Conservation (phyloP, 208 protist genomes). For the Trypanosoma rangeli region DNA sequence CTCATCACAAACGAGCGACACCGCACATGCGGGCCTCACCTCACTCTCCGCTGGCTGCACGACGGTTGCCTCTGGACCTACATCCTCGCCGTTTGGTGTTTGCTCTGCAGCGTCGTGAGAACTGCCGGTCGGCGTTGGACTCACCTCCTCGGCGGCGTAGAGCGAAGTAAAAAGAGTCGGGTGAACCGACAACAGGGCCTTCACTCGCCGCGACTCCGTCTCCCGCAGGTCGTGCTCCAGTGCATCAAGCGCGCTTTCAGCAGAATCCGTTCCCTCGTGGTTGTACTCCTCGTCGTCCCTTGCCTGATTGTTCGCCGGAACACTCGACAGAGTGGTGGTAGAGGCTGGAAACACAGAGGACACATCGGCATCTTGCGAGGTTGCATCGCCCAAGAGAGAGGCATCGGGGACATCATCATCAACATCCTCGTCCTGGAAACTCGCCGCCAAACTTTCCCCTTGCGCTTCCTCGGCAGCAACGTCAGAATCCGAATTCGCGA, state of each 20-base stretch:
- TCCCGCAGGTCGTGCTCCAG: conserved; percentile 49
- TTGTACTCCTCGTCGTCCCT: background rate
- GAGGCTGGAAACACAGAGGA: conserved; percentile 23
- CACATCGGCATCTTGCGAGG: conserved; percentile 23
- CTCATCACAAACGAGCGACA: background rate
- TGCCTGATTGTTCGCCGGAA: background rate
- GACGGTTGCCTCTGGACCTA: background rate
- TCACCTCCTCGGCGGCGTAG: conserved; percentile 28
- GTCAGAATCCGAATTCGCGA: background rate
- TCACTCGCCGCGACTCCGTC: conserved; percentile 33
- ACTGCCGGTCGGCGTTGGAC: background rate
- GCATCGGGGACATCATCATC: background rate
- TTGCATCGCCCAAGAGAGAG: background rate
- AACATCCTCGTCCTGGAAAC: background rate
- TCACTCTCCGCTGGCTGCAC: background rate
- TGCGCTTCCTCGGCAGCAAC: background rate
- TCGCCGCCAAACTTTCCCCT: conserved; percentile 7
- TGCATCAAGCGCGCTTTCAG: conserved; percentile 25
- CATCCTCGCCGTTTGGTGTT: background rate
- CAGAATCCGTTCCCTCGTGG: conserved; percentile 33
- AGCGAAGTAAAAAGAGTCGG: conserved; percentile 41
- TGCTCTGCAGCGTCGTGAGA: background rate
- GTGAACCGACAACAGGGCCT: conserved; percentile 31
- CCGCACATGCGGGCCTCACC: background rate
- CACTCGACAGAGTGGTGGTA: conserved; percentile 1